These are phyloP conservation scores for Persicaria maculosa DNA, from an alignment of 148 eudicot genomes.

Conservation along the genomic window DNA sequence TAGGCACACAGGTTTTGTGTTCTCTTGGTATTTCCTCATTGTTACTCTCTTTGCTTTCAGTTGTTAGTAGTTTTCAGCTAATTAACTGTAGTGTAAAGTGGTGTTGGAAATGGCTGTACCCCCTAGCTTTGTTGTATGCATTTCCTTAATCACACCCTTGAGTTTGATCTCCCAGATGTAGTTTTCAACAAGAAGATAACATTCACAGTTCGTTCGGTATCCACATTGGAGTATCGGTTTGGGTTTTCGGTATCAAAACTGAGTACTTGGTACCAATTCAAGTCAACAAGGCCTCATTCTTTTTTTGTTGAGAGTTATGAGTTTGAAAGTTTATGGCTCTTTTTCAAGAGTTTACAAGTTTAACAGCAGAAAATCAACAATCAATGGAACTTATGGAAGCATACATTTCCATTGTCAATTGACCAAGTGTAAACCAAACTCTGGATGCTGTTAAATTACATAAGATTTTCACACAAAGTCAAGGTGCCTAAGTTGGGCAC, in stretches of 20 bases:
- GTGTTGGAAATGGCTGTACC: neutral
- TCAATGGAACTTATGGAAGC: neutral
- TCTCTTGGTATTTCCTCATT: neutral
- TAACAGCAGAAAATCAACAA: neutral
- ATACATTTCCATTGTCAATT: neutral
- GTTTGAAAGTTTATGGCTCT: neutral
- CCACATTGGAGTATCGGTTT: no score
- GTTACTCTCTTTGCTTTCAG: neutral
- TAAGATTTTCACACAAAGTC: neutral
- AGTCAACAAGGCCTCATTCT: no score
- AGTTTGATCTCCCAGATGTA: neutral
- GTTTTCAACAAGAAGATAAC: neutral
- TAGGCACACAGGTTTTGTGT: constrained; percentile 3
- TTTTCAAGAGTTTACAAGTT: no score
- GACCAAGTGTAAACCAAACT: neutral
- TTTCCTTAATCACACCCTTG: neutral
- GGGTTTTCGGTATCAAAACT: no score
- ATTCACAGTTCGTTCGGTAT: neutral
- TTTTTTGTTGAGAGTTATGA: neutral
- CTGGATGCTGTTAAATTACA: constrained; percentile 9
- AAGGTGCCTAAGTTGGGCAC: no score
- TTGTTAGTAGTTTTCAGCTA: neutral
- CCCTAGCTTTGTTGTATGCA: neutral
- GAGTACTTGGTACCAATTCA: no score
- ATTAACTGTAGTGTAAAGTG: neutral